A percentile compares a stretch with the other conserved stretches of the same genome.
These are phyloP conservation scores for Phytophthora megakarya DNA, from an alignment of 352 stramenopile genomes.

Conservation along the genomic window DNA sequence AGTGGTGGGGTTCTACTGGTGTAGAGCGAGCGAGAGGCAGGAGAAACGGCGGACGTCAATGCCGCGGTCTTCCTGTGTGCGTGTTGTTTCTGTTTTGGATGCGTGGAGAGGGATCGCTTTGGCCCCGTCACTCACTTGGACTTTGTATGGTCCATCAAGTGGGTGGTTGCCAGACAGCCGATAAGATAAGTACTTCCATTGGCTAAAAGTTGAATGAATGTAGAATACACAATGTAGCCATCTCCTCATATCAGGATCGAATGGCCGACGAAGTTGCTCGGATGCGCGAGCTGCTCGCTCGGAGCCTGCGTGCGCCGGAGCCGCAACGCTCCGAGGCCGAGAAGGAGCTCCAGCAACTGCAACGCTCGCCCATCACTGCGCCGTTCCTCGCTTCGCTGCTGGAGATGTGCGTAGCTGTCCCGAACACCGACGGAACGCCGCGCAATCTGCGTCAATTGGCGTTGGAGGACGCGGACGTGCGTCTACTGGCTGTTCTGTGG, in stretches of 20 bases:
- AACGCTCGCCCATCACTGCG: slow-evolving; percentile 36
- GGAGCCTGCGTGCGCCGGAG: slow-evolving; percentile 46
- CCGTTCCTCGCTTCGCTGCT: slow-evolving; percentile 54
- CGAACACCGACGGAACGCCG: slow-evolving; percentile 32
- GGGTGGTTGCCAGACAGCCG: slow-evolving; percentile 56
- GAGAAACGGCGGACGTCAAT: slow-evolving; percentile 25
- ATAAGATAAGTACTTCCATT: too few species aligned
- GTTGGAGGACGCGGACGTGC: slow-evolving; percentile 50
- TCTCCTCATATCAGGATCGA: too few species aligned
- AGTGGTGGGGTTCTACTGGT: slow-evolving; percentile 27
- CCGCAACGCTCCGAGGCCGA: slow-evolving; percentile 56
- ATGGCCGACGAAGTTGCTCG: slow-evolving; percentile 33
- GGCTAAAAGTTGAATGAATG: too few species aligned
- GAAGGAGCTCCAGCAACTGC: slow-evolving; percentile 58
- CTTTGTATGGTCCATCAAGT: slow-evolving; percentile 71
- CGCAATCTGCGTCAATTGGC: slow-evolving; percentile 33
- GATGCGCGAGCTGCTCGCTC: slow-evolving; percentile 59
- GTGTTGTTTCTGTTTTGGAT: slow-evolving; percentile 45
- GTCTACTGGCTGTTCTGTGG: slow-evolving; percentile 74
- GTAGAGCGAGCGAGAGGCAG: slow-evolving; percentile 29
- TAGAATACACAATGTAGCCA: too few species aligned
- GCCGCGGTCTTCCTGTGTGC: slow-evolving; percentile 47
- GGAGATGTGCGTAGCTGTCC: slow-evolving; percentile 48
- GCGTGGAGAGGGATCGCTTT: slow-evolving; percentile 31
- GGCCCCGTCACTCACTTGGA: slow-evolving; percentile 46